Conservation (phyloP, 108 stramenopile genomes). For the Nitzschia putrida region DNA sequence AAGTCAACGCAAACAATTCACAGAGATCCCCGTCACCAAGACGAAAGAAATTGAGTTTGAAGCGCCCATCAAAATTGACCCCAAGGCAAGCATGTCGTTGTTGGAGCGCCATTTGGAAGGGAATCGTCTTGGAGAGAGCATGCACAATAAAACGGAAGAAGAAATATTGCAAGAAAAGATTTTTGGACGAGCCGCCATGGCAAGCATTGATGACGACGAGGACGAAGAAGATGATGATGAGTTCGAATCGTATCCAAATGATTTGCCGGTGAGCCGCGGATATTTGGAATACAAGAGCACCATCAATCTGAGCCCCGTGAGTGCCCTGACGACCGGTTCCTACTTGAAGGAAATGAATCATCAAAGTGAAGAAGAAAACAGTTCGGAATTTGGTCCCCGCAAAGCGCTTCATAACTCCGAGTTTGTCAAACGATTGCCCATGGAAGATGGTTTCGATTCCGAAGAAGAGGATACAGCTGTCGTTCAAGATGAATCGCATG, state of each 20-base stretch:
- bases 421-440: conserved; percentile 11
- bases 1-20: background rate
- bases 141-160: conserved; percentile 26
- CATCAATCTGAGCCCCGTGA: conserved; percentile 25
- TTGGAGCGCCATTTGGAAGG: conserved; percentile 25
- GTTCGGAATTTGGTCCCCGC: conserved; percentile 9
- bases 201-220: conserved; percentile 17
- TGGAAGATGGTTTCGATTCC: conserved; percentile 36
- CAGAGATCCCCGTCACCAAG: background rate
- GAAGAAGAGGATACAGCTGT: conserved; percentile 19
- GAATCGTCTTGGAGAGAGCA: conserved; percentile 3
- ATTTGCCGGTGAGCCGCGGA: conserved; percentile 6
- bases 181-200: conserved; percentile 18
- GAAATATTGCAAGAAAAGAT: conserved; percentile 20
- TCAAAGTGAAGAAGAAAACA: background rate
- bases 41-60: conserved; percentile 16
- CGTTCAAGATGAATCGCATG: background rate
- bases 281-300: conserved; percentile 13
- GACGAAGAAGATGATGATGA: conserved; percentile 12
- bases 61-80: background rate
- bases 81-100: background rate
- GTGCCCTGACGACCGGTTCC: conserved; percentile 22
- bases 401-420: conserved; percentile 14
- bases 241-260: background rate
- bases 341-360: background rate